Base-by-base conservation (phyloP, 805 yeast species). In the Yarrowia divulgata region DNA sequence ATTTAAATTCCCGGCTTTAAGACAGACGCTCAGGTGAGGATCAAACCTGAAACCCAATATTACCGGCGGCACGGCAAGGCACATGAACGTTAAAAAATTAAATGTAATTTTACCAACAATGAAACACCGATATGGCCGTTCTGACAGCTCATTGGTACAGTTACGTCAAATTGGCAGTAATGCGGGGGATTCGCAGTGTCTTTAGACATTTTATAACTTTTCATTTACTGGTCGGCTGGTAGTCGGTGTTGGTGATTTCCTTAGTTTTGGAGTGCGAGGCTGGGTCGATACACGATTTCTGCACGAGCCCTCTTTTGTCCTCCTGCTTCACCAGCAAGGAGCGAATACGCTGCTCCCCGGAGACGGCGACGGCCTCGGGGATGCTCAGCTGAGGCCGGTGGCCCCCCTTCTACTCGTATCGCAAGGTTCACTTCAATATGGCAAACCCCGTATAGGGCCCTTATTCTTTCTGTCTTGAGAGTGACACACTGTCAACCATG, bases 361-460 rank as follows among this genome's bases (percentile, higher is more conserved):
- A 39, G 34, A 37, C 14, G 2, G n/a, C 18, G 54, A 37, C 14
- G 40, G 13, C 9, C 37, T 5, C 39, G 43, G 32, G 16, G 19
- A 8, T 34, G 45, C 34, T 54, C 60, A 54, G 34, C 45, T 54
- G 60, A 54, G 45, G 8, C 8, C 43, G 8, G 42, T 37, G 58
- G 45, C 19, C 60, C 43, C 43, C 45, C 45, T 13, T 54, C 35
- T 42, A 23, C 29, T 54, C 60, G 60, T 39, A 39, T 39, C 60
- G 18, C 45, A 54, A 52, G 16, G 39, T 49, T 39, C 19, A 29
- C 19, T 34, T 39, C 14, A 39, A 9, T 23, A 14, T 37, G 45
- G 60, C 45, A 54, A 23, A 54, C n/a, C 42, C 43, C 60, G 60
- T 54, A 54, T 54, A 54, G 60, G 45, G 3, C 45, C 60, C 60